Conservation (phyloP, 495 filamentous ascomycete species). For the Hypoxylon fragiforme region DNA sequence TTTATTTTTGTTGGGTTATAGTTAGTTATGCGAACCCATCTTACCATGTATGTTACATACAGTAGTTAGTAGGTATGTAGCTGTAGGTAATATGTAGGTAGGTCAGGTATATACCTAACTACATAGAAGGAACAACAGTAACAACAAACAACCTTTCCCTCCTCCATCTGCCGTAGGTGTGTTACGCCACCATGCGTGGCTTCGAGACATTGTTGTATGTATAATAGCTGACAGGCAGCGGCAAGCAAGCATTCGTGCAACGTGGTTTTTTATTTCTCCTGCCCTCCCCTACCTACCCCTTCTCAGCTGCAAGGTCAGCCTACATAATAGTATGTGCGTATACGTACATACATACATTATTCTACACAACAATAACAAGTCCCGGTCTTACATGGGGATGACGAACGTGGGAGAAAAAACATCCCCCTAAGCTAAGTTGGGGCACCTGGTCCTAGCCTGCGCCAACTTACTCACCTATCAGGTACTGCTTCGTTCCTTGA, state of each 20-base stretch:
- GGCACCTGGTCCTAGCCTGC: background rate
- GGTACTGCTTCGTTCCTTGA: background rate
- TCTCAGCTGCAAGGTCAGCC: constrained; percentile 22
- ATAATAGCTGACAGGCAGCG: constrained; percentile 23
- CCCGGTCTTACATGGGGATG: background rate
- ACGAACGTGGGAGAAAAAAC: background rate
- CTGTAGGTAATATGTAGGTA: too few species aligned
- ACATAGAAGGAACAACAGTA: background rate
- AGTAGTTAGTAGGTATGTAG: too few species aligned
- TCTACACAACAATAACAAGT: background rate
- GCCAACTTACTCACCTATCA: too few species aligned
- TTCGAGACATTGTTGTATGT: constrained; percentile 7
- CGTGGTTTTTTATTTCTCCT: constrained; percentile 30
- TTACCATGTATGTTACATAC: too few species aligned
- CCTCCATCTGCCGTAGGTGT: constrained; percentile 19
- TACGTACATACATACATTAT: background rate
- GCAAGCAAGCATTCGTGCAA: constrained; percentile 24
- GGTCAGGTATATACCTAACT: background rate
- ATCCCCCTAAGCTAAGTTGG: too few species aligned
- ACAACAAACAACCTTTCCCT: background rate
- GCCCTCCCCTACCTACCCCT: too few species aligned
- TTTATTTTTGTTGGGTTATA: too few species aligned
- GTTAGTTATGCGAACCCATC: background rate
- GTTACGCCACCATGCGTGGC: constrained; percentile 15
- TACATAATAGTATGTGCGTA: constrained; percentile 8